Evolutionary conservation across 805 yeast species (phyloP), one percentile per base, ranked within the genome.

Genomic region (Hanseniaspora hatyaiensis): DNA sequence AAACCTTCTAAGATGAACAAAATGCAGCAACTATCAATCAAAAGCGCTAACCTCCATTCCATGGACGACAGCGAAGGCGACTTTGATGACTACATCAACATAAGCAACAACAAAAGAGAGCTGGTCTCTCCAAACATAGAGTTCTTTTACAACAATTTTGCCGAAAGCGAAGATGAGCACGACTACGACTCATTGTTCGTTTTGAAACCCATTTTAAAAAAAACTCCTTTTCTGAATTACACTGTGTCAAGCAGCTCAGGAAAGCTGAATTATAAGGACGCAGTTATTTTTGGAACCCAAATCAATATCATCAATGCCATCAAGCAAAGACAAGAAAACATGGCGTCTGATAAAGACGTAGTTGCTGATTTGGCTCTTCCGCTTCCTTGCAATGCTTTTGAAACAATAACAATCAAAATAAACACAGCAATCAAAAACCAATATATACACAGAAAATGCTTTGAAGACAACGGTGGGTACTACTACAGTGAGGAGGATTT

Each of bases 391-490:
- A 37, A 43, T 15, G 42, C 31, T 3, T 43, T 22, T 18, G 51
- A 49, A 38, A 49, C 48, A 15, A 43, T 49, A 9, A 42, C 47
- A 3, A 49, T 49, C n/a, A 36, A 41, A 38, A 43, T 49, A 18
- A 49, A 49, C 32, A 49, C 38, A 6, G 37, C 30, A 5, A 42
- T 49, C 23, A 49, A 49, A 23, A 34, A 38, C 8, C 44, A 42
- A 3, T 49, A 42, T 24, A 49, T 40, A n/a, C 40, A 28, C 13
- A 41, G 34, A 24, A 49, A 49, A 16, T 32, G 47, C 8, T 13
- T 36, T 11, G 48, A 49, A 20, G 51, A 49, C 19, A 49, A 42
- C 8, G 51, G 51, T 12, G 51, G 51, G 12, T 49, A 49, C 13
- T 49, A 49, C n/a, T 43, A 42, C 32, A 28, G 20, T 11, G 33